Percentiles rank a stretch among this genome's conserved stretches.
These are phyloP conservation scores for Saturnispora serradocipensis DNA, from an alignment of 805 yeast genomes.

Conservation along the genomic window DNA sequence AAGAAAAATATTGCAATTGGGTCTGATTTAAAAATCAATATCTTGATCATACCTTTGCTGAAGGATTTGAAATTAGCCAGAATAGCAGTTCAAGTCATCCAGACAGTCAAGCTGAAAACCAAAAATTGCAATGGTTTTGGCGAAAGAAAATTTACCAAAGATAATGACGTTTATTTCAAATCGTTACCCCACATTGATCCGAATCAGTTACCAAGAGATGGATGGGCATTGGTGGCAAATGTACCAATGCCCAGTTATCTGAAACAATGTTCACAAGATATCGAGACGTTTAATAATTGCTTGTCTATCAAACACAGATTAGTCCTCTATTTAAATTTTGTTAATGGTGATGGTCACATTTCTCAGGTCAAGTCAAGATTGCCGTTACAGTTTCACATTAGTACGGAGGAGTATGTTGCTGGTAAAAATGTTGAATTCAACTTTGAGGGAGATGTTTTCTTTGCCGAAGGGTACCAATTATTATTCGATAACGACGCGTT, in stretches of 20 bases:
- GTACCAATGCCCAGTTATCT: constrained; percentile 34
- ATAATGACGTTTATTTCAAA: constrained; percentile 27
- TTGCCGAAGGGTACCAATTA: neutral
- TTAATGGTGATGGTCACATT: constrained; percentile 40
- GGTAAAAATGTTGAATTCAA: constrained; percentile 20
- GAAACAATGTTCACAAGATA: constrained; percentile 35
- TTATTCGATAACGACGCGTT: constrained; percentile 4
- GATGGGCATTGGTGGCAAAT: constrained; percentile 37
- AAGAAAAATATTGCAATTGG: constrained; percentile 41
- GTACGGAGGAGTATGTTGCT: constrained; percentile 25
- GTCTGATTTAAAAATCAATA: constrained; percentile 32
- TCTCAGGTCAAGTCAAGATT: constrained; percentile 45
- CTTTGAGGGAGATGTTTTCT: constrained; percentile 9
- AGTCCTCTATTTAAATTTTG: constrained; percentile 34
- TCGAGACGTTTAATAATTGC: constrained; percentile 32
- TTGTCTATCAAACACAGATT: constrained; percentile 38
- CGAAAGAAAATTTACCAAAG: constrained; percentile 20
- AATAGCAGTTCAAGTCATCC: constrained; percentile 28
- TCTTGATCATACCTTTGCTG: constrained; percentile 37
- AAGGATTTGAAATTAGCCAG: constrained; percentile 36
- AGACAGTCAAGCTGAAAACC: constrained; percentile 21
- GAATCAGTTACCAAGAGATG: constrained; percentile 31
- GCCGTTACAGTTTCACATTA: constrained; percentile 36
- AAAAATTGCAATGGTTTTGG: constrained; percentile 14
- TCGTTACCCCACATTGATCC: constrained; percentile 28